Evolutionary conservation across 495 filamentous ascomycete genomes (phyloP).

Genomic region (Penicillium egyptiacum): DNA sequence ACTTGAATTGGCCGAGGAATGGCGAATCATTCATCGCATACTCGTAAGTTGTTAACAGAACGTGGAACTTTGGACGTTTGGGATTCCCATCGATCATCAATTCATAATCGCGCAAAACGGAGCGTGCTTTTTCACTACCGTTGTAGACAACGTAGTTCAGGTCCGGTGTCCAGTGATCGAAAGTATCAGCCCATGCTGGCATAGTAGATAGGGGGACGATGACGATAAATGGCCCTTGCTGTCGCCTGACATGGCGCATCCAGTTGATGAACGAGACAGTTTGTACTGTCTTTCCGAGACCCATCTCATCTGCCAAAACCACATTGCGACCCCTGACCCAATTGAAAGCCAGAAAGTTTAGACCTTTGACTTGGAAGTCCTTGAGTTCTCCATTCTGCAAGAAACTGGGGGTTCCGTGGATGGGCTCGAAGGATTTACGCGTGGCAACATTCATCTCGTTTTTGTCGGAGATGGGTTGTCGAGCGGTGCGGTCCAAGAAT

Average conservation of each 20-base stretch:
- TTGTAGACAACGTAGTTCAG: constrained; percentile 97
- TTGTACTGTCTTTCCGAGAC: constrained; percentile 96
- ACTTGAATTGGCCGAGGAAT: constrained; percentile 83
- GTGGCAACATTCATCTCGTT: constrained; percentile 72
- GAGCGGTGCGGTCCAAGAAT: constrained; percentile 76
- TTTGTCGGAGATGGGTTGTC: constrained; percentile 71
- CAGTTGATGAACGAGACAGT: constrained; percentile 97
- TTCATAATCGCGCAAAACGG: constrained; percentile 83
- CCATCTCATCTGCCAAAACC: constrained; percentile 98
- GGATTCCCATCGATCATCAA: constrained; percentile 79
- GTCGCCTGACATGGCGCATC: constrained; percentile 86
- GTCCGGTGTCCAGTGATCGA: constrained; percentile 94
- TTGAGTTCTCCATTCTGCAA: constrained; percentile 82
- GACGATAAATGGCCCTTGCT: constrained; percentile 93
- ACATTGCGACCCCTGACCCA: constrained; percentile 92
- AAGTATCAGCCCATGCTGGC: constrained; percentile 96
- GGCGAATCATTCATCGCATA: constrained; percentile 79
- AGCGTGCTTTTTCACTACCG: constrained; percentile 77
- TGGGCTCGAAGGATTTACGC: constrained; percentile 66
- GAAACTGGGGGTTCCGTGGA: constrained; percentile 77
- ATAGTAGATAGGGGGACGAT: constrained; percentile 95
- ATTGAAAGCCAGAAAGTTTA: constrained; percentile 93
- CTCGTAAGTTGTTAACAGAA: constrained; percentile 93
- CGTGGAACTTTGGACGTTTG: constrained; percentile 88
- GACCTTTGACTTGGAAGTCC: constrained; percentile 88